Evolutionary conservation across 805 yeast genomes (phyloP).

Genomic region (Metschnikowia orientalis): DNA sequence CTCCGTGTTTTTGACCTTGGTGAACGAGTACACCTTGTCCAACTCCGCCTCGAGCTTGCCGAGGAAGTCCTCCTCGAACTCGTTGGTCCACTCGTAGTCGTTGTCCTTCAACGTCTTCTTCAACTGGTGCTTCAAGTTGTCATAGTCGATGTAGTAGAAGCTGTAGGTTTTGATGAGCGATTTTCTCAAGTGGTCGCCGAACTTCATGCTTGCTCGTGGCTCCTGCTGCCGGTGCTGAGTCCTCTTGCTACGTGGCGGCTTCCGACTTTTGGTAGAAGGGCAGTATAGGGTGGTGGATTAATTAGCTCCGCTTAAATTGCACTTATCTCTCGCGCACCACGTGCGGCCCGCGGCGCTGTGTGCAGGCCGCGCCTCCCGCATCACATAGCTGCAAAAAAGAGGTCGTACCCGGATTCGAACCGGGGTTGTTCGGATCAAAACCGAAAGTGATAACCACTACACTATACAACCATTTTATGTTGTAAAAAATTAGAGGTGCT

Average conservation of each 20-base stretch:
- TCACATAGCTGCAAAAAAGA: constrained; percentile 20
- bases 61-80: constrained; percentile 78
- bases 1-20: constrained; percentile 82
- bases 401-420: constrained; percentile 86
- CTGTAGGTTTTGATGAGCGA: constrained; percentile 87
- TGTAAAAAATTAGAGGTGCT: neutral
- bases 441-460: constrained; percentile 81
- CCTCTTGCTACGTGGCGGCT: too few species aligned
- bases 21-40: constrained; percentile 90
- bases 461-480: constrained; percentile 46
- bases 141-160: constrained; percentile 87
- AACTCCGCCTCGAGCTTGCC: constrained; percentile 72
- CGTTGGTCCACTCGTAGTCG: constrained; percentile 64
- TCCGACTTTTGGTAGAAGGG: neutral
- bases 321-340: constrained; percentile 4
- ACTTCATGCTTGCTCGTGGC: constrained; percentile 64
- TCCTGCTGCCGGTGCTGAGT: too few species aligned
- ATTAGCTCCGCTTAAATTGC: constrained; percentile 3
- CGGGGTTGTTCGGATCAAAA: constrained; percentile 80
- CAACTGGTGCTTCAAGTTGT: constrained; percentile 79
- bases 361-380: neutral
- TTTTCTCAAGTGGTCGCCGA: constrained; percentile 88
- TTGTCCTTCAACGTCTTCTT: constrained; percentile 62
- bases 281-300: constrained; percentile 1
- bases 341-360: constrained; percentile 3